phyloP scores from a whole-genome alignment of 371 early-diverging fungal species.

The Mucor sp. region DNA sequence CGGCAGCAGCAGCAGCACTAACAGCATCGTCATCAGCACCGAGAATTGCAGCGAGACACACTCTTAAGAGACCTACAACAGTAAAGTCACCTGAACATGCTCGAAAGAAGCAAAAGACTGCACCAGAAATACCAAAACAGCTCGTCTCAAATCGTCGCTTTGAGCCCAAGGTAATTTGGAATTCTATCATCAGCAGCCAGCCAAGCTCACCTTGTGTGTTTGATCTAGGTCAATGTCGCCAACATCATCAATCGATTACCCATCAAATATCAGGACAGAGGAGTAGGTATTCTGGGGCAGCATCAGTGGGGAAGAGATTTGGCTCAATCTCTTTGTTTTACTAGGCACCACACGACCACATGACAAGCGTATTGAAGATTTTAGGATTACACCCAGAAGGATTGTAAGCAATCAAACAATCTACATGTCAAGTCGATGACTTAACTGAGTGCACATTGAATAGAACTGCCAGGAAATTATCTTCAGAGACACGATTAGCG shows the following conservation, averaged over 20 bases:
- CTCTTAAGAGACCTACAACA: not conserved
- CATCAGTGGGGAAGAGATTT: not conserved
- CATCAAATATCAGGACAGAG: constrained; percentile 3
- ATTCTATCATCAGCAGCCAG: too few species aligned
- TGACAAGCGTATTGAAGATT: constrained; percentile 2
- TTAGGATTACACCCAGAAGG: constrained; percentile 5
- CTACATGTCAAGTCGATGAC: too few species aligned
- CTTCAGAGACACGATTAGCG: constrained; percentile 5
- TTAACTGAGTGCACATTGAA: not conserved
- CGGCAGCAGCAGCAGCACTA: not conserved
- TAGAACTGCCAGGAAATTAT: constrained; percentile 21
- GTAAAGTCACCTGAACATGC: not conserved
- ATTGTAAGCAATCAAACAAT: not conserved
- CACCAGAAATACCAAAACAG: not conserved
- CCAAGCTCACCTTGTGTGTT: not conserved
- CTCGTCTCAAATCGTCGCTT: constrained; percentile 2
- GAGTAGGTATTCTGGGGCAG: not conserved
- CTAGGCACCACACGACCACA: constrained; percentile 4
- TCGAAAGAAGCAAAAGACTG: not conserved
- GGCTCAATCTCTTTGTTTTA: not conserved
- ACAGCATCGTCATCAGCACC: not conserved
- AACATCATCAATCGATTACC: constrained; percentile 24
- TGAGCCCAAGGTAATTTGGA: not conserved
- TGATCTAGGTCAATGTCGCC: constrained; percentile 22
- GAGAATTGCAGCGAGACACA: not conserved